Conservation (phyloP, 768 basidiomycete species). For the Nidularia pulvinata region DNA sequence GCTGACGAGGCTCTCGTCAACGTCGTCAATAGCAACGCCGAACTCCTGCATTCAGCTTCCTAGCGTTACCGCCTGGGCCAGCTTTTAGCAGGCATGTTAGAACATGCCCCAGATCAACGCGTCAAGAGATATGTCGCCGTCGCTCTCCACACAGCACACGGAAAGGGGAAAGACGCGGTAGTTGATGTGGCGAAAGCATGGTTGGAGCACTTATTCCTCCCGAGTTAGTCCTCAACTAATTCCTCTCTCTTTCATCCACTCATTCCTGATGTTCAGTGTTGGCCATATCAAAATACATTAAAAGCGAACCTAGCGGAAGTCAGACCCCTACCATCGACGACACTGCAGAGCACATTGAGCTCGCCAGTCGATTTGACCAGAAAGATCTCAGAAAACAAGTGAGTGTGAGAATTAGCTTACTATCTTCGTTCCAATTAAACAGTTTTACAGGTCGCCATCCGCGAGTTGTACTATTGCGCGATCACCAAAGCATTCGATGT, state of each 20-base stretch:
- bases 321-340: slow-evolving; percentile 1
- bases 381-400: neutral
- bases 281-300: neutral
- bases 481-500: slow-evolving; percentile 10
- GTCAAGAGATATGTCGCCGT: slow-evolving; percentile 15
- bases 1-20: neutral
- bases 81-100: slow-evolving; percentile 11
- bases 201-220: slow-evolving; percentile 11
- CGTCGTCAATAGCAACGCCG: neutral
- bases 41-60: slow-evolving; percentile 2
- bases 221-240: slow-evolving; percentile 7
- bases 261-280: neutral
- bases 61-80: slow-evolving; percentile 8
- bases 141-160: slow-evolving; percentile 11
- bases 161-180: slow-evolving; percentile 8
- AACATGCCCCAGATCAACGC: slow-evolving; percentile 9
- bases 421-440: neutral
- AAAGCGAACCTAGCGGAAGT: neutral
- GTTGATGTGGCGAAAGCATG: slow-evolving; percentile 12
- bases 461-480: slow-evolving; percentile 12
- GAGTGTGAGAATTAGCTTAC: neutral
- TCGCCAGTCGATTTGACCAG: neutral
- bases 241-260: neutral
- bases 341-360: neutral
- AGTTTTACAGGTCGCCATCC: slow-evolving; percentile 6